A percentile compares a stretch with the other conserved stretches of the same genome.
Evolutionary conservation across 2,329 filamentous ascomycete genomes (phyloP).

Genomic region (Talaromyces atroroseus): DNA sequence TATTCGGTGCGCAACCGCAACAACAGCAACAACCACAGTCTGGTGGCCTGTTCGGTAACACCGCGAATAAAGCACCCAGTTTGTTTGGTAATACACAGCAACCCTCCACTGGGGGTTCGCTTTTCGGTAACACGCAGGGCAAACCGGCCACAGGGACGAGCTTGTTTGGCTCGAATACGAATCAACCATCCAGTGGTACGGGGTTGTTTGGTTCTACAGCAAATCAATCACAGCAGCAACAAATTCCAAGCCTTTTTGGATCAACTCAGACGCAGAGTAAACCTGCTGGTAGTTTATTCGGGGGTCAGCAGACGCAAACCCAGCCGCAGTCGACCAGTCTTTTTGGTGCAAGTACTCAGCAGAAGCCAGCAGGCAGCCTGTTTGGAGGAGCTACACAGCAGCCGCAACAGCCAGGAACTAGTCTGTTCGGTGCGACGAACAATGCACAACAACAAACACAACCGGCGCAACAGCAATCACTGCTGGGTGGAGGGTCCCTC

Average conservation of each 20-base stretch:
- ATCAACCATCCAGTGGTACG: conserved; percentile 17
- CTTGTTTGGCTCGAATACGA: conserved; percentile 21
- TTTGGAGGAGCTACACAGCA: conserved; percentile 32
- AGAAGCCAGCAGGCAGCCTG: conserved; percentile 22
- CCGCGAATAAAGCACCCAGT: conserved; percentile 28
- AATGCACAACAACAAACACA: conserved; percentile 20
- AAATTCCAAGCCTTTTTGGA: conserved; percentile 13
- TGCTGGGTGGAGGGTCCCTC: conserved; percentile 13
- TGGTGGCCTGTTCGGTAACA: conserved; percentile 26
- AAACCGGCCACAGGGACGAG: conserved; percentile 18
- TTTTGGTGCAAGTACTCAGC: conserved; percentile 20
- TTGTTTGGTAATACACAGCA: conserved; percentile 33
- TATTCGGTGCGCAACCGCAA: conserved; percentile 29
- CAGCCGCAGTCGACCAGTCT: conserved; percentile 13
- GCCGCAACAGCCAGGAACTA: conserved; percentile 26
- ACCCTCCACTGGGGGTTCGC: conserved; percentile 26
- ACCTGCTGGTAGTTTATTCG: conserved; percentile 22
- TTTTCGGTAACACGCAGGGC: conserved; percentile 28
- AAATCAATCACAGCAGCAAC: conserved; percentile 25
- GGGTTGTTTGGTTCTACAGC: conserved; percentile 23
- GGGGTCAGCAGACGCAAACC: conserved; percentile 14
- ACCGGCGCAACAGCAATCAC: conserved; percentile 26
- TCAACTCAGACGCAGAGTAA: conserved; percentile 20
- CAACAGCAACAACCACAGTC: conserved; percentile 20
- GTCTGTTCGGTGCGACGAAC: conserved; percentile 20